These are phyloP conservation scores for Nepenthes gracilis DNA, from an alignment of 148 eudicot genomes.

Conservation along the genomic window DNA sequence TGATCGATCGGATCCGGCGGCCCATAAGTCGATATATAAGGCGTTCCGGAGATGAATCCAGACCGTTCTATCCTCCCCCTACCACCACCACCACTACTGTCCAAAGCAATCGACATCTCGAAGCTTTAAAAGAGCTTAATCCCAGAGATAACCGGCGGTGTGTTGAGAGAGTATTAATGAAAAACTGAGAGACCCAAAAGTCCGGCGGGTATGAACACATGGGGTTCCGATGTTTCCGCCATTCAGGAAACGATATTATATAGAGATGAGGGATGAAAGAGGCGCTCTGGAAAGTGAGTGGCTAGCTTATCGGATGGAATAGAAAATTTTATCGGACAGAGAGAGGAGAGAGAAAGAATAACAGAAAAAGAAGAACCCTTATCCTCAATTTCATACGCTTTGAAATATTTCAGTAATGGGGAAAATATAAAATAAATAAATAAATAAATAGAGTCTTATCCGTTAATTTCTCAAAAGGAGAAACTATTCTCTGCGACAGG, in stretches of 20 bases:
- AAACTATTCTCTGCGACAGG: neutral
- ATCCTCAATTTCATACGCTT: no score
- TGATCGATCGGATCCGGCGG: constrained; percentile 8
- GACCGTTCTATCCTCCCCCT: constrained; percentile 16
- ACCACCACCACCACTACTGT: constrained; percentile 10
- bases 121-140: neutral
- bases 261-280: neutral
- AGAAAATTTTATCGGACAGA: neutral
- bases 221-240: constrained; percentile 7
- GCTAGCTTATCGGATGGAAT: no score
- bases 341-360: constrained; percentile 2
- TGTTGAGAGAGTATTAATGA: constrained; percentile 1
- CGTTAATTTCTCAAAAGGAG: neutral
- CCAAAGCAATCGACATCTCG: constrained; percentile 31
- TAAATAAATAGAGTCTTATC: no score
- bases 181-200: neutral
- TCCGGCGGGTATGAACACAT: constrained; percentile 8
- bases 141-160: neutral
- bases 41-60: constrained; percentile 11
- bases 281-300: no score
- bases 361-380: no score
- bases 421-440: no score
- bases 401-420: no score
- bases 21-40: constrained; percentile 11
- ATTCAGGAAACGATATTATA: neutral